phyloP scores from a whole-genome alignment of 176 grass and related monocot species.

The Carex myosuroides region DNA sequence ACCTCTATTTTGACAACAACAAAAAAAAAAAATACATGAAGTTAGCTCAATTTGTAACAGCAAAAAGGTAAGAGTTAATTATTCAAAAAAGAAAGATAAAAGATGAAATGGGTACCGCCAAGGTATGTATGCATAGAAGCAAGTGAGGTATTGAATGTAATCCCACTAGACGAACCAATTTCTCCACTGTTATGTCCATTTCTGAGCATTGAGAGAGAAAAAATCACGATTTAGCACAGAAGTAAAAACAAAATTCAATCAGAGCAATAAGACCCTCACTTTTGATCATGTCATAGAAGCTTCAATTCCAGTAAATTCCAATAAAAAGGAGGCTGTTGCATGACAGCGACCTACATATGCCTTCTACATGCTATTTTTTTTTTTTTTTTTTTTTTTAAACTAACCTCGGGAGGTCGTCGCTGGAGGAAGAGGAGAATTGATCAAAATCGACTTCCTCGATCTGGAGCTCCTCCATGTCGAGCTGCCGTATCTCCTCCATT shows the following conservation, averaged over 20 bases:
- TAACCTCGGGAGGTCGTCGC: constrained; percentile 48
- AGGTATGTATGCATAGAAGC: constrained; percentile 83
- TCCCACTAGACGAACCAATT: constrained; percentile 28
- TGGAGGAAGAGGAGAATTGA: constrained; percentile 17
- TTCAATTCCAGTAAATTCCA: neutral
- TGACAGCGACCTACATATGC: neutral
- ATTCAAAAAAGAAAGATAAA: constrained; percentile 11
- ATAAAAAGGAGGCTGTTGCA: neutral
- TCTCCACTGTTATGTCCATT: constrained; percentile 30
- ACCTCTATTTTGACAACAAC: constrained; percentile 52
- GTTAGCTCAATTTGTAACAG: neutral
- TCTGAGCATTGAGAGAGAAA: constrained; percentile 25
- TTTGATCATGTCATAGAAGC: neutral
- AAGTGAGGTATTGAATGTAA: constrained; percentile 45
- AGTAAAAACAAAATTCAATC: neutral
- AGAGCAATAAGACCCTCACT: neutral
- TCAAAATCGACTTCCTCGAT: constrained; percentile 46
- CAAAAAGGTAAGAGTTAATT: neutral
- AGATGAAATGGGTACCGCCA: constrained; percentile 49
- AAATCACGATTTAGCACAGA: neutral
- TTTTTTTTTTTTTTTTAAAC: neutral
- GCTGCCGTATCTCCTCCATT: constrained; percentile 82
- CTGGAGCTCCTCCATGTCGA: constrained; percentile 82
- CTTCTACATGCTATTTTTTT: neutral
- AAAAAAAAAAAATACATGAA: constrained; percentile 18